Base-by-base conservation (phyloP, 495 filamentous ascomycete genomes). In the Parachaetomium inaequale region DNA sequence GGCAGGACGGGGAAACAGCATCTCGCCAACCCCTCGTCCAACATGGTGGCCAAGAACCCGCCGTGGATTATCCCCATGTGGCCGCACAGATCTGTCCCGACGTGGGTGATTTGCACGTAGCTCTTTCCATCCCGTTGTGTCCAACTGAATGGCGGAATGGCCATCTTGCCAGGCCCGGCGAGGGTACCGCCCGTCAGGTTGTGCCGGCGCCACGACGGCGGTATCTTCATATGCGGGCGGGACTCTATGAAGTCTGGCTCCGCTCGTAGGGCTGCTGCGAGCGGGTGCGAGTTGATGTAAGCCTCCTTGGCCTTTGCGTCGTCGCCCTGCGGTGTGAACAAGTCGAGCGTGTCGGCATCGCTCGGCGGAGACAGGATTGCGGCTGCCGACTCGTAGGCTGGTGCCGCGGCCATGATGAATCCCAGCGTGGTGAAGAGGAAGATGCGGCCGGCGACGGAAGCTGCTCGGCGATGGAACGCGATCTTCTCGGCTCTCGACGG, bases 11-110 rank as follows among this genome's bases (percentile, higher is more conserved):
- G 85, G 71, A 98, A 97, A 67, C 91, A 96, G 75, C 92, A 96
- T 45, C 92, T 81, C 59, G 90, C 94, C 34, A 98, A 75, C 0
- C 91, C 91, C 75, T 98, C 94, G 67, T 98, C 94, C 49, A 98
- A 76, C 68, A 98, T 78, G 14, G 95, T 98, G 15, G 94, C 95
- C 50, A 98, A 76, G 64, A 98, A 72, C 0, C 94, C 94, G 8
- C 94, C 94, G 69, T 98, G 94, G 2, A 98, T 79, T 61, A 98
- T 90, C 2, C 93, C 94, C 21, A 89, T 87, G 70, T 98, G 93
- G 5, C 94, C 94, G 70, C 91, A 98, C 43, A 98, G 75, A 67
- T 91, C 87, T 4, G 79, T 74, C 17, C 94, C 95, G 1, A 97
- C 79, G 70, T 93, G 94, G 54, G 85, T 82, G 19, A 98, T 82